Conservation (phyloP, 2,329 filamentous ascomycete species). For the Pseudogymnoascus sp. region DNA sequence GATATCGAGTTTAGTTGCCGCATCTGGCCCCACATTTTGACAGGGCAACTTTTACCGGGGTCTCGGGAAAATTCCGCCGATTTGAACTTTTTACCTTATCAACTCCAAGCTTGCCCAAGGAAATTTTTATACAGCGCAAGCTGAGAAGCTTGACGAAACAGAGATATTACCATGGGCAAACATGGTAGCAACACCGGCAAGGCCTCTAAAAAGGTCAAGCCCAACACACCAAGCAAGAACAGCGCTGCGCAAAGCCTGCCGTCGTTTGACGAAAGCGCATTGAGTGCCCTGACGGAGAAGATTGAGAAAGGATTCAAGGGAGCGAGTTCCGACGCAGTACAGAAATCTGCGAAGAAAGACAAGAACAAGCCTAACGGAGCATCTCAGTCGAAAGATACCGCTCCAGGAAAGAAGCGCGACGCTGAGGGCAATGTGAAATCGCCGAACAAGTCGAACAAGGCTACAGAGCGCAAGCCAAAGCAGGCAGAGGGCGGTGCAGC, state of each 20-base stretch:
- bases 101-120: conserved; percentile 8
- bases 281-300: conserved; percentile 46
- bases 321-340: conserved; percentile 15
- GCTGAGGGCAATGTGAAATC: conserved; percentile 24
- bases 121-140: conserved; percentile 3
- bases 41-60: conserved; percentile 7
- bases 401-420: conserved; percentile 29
- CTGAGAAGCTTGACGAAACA: conserved; percentile 4
- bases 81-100: conserved; percentile 9
- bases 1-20: conserved; percentile 1
- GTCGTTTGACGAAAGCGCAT: conserved; percentile 40
- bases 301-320: conserved; percentile 44
- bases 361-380: conserved; percentile 38
- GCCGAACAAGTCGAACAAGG: conserved; percentile 17
- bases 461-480: conserved; percentile 10
- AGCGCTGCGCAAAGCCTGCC: conserved; percentile 23
- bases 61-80: conserved; percentile 13
- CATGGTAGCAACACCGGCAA: conserved; percentile 21
- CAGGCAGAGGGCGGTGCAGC: conserved; percentile 10
- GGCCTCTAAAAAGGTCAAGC: conserved; percentile 20
- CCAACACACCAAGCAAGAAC: conserved; percentile 18
- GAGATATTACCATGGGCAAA: conserved; percentile 21
- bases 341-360: conserved; percentile 27
- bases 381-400: conserved; percentile 16
- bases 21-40: conserved; percentile 1